phyloP scores from a whole-genome alignment of 2,329 filamentous ascomycete genomes.

The Aspergillus sp. region DNA sequence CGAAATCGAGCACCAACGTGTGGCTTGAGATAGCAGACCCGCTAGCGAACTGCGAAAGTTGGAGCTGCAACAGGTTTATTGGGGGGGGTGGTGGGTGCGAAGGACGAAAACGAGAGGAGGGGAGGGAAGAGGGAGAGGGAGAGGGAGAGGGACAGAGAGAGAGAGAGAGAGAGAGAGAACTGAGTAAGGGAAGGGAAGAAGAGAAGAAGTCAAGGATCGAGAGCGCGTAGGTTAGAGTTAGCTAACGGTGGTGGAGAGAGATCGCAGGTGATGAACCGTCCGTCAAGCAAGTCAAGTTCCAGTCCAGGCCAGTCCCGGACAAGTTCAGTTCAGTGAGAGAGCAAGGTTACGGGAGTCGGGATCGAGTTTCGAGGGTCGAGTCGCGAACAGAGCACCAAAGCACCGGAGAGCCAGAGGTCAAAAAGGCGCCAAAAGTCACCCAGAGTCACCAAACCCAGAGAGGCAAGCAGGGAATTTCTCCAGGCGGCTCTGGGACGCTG shows the following conservation, averaged over 20 bases:
- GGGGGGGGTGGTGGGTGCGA: too few relatives aligned
- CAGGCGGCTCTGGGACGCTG: conserved; percentile 20
- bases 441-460: conserved; percentile 2
- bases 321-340: not conserved
- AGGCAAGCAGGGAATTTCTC: conserved; percentile 15
- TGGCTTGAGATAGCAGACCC: conserved; percentile 26
- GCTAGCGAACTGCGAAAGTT: conserved; percentile 20
- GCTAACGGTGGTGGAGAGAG: not conserved
- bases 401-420: conserved; percentile 1
- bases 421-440: not conserved
- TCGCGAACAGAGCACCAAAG: conserved; percentile 3
- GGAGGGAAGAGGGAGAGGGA: not conserved
- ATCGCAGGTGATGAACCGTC: not conserved
- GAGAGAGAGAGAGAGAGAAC: conserved; percentile 3
- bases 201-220: conserved; percentile 2
- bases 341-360: not conserved
- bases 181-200: conserved; percentile 2
- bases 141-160: conserved; percentile 3
- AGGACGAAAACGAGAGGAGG: not conserved
- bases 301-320: not conserved
- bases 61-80: conserved; percentile 1
- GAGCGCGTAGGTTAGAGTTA: not conserved
- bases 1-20: conserved; percentile 25
- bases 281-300: not conserved
- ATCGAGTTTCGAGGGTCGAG: conserved; percentile 1